phyloP scores from a whole-genome alignment of 2,329 filamentous ascomycete species.

The Aspergillus neotritici region DNA sequence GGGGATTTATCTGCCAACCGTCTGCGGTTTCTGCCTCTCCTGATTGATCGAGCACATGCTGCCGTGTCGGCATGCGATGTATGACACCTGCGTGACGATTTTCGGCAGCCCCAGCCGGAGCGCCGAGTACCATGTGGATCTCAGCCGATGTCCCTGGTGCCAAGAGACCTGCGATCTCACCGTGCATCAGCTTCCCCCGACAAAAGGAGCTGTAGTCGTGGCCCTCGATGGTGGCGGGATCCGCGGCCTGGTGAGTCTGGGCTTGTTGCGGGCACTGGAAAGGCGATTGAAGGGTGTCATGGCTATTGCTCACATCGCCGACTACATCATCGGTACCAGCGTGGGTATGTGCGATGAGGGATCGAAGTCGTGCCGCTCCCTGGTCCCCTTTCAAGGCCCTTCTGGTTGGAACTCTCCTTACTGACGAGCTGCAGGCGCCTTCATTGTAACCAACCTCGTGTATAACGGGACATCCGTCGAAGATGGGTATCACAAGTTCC shows the following conservation, averaged over 20 bases:
- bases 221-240: slow-evolving; percentile 17
- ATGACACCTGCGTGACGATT: slow-evolving; percentile 13
- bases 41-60: slow-evolving; percentile 15
- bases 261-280: slow-evolving; percentile 13
- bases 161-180: too few relatives aligned
- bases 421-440: too few relatives aligned
- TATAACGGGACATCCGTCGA: slow-evolving; percentile 9
- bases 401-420: too few relatives aligned
- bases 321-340: slow-evolving; percentile 13
- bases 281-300: slow-evolving; percentile 7
- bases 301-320: slow-evolving; percentile 2
- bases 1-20: too few relatives aligned
- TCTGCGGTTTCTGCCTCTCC: slow-evolving; percentile 11
- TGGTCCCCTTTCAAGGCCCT: too few relatives aligned
- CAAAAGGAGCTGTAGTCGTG: slow-evolving; percentile 12
- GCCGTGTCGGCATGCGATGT: slow-evolving; percentile 14
- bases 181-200: slow-evolving; percentile 17
- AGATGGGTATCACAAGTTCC: slow-evolving; percentile 11
- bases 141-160: too few relatives aligned
- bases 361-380: not conserved
- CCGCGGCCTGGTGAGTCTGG: slow-evolving; percentile 14
- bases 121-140: too few relatives aligned
- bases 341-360: slow-evolving; percentile 10
- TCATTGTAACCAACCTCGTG: slow-evolving; percentile 11
- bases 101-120: slow-evolving; percentile 8